Conservation (phyloP, 257 asterid species). For the Gardenia jasminoides region DNA sequence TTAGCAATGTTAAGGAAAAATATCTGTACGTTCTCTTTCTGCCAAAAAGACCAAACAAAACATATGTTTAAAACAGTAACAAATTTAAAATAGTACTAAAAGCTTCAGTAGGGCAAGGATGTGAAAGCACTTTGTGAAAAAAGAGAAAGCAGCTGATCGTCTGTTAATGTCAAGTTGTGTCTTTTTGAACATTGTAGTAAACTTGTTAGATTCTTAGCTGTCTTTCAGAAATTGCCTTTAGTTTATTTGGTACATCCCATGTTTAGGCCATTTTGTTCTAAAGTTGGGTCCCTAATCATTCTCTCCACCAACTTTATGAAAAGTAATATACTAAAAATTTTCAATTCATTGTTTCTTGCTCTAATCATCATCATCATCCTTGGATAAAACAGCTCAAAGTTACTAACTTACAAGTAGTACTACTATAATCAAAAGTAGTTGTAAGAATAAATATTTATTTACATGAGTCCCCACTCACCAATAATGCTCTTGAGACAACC, state of each 20-base stretch:
- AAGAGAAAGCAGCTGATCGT: slow-evolving; percentile 4
- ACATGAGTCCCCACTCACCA: slow-evolving; percentile 31
- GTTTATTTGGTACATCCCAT: slow-evolving; percentile 24
- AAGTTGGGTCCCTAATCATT: slow-evolving; percentile 48
- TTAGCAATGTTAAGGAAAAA: neutral
- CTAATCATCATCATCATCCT: slow-evolving; percentile 32
- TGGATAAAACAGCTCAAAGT: slow-evolving; percentile 34
- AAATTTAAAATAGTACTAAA: neutral
- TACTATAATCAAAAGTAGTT: neutral
- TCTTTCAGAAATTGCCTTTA: slow-evolving; percentile 27
- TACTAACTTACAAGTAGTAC: slow-evolving; percentile 12
- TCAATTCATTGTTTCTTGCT: neutral
- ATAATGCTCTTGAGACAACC: slow-evolving; percentile 27
- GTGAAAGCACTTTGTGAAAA: slow-evolving; percentile 20
- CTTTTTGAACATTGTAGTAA: slow-evolving; percentile 29
- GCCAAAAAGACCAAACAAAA: slow-evolving; percentile 7
- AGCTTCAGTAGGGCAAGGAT: neutral
- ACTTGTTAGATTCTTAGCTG: slow-evolving; percentile 18
- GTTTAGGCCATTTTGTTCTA: slow-evolving; percentile 22
- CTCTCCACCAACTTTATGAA: slow-evolving; percentile 51
- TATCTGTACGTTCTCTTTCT: slow-evolving; percentile 1
- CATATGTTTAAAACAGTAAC: neutral
- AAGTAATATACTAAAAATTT: slow-evolving; percentile 18
- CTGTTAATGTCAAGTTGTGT: slow-evolving; percentile 13
- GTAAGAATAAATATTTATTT: neutral